phyloP scores from a whole-genome alignment of 2,329 filamentous ascomycete species.

The Paraphaeosphaeria minitans region DNA sequence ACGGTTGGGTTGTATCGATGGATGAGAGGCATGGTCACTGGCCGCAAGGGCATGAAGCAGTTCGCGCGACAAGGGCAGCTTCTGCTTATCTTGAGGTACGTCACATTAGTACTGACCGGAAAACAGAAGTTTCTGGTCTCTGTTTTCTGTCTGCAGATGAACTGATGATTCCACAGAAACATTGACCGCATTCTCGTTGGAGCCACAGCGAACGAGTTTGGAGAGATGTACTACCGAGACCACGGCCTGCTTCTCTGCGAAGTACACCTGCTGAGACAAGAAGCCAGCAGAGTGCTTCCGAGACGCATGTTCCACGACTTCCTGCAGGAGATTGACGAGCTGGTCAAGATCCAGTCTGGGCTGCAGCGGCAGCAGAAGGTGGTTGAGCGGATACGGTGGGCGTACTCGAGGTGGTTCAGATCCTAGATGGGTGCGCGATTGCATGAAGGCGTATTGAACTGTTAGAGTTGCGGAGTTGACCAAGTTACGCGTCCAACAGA shows the following conservation, averaged over 20 bases:
- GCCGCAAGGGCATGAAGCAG: slow-evolving; percentile 69
- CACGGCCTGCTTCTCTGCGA: slow-evolving; percentile 90
- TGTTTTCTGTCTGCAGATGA: neutral
- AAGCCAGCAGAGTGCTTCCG: slow-evolving; percentile 71
- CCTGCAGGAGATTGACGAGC: slow-evolving; percentile 81
- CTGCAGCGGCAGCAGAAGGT: slow-evolving; percentile 79
- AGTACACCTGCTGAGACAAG: slow-evolving; percentile 77
- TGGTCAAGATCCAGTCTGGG: slow-evolving; percentile 79
- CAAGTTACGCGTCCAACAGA: neutral
- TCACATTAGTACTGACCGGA: neutral
- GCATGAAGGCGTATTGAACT: neutral
- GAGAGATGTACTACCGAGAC: slow-evolving; percentile 85
- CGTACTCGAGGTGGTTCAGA: slow-evolving; percentile 75
- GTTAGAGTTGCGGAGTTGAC: no score
- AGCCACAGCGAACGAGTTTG: slow-evolving; percentile 67
- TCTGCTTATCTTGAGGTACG: slow-evolving; percentile 72
- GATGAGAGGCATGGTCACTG: slow-evolving; percentile 70
- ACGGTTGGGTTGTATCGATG: slow-evolving; percentile 76
- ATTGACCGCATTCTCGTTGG: slow-evolving; percentile 71
- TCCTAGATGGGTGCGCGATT: slow-evolving; percentile 13
- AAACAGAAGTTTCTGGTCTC: no score
- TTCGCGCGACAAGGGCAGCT: slow-evolving; percentile 71
- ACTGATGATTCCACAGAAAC: slow-evolving; percentile 57
- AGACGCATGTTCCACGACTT: slow-evolving; percentile 81
- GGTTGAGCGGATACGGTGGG: slow-evolving; percentile 85